phyloP scores from a whole-genome alignment of 228 moss, liverwort and hornwort species.

The Sphagnum fallax region DNA sequence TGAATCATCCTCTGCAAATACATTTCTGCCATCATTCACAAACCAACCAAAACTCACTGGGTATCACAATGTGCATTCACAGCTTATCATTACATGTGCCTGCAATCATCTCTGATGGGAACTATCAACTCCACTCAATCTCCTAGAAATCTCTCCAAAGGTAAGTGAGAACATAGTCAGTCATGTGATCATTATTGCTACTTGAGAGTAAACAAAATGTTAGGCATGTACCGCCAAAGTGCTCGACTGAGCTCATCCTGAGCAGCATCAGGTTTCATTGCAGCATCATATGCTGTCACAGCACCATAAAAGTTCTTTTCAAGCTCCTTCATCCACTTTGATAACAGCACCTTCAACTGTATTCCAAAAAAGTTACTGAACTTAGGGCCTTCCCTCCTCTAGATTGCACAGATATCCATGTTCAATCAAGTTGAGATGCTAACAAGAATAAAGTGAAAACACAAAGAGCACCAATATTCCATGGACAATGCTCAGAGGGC shows the following conservation, averaged over 20 bases:
- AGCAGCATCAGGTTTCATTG: slow-evolving; percentile 63
- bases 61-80: slow-evolving; percentile 5
- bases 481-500: neutral
- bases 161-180: neutral
- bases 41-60: slow-evolving; percentile 11
- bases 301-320: slow-evolving; percentile 96
- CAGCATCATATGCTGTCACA: slow-evolving; percentile 79
- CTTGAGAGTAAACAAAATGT: neutral
- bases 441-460: neutral
- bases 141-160: neutral
- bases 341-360: slow-evolving; percentile 82
- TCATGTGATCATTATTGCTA: no score
- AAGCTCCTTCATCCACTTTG: slow-evolving; percentile 94
- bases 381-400: neutral
- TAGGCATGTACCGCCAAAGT: slow-evolving; percentile 63
- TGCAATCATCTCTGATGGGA: neutral
- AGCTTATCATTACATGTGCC: neutral
- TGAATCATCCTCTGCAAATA: slow-evolving; percentile 89
- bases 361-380: neutral
- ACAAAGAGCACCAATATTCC: neutral
- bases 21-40: slow-evolving; percentile 43
- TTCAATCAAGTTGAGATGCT: no score
- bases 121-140: neutral
- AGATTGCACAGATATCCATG: neutral
- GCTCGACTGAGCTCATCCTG: slow-evolving; percentile 88